A percentile compares a stretch with the other conserved stretches of the same genome.
phyloP scores from a whole-genome alignment of 371 early-diverging fungal genomes.

The Mucor plumbeus region DNA sequence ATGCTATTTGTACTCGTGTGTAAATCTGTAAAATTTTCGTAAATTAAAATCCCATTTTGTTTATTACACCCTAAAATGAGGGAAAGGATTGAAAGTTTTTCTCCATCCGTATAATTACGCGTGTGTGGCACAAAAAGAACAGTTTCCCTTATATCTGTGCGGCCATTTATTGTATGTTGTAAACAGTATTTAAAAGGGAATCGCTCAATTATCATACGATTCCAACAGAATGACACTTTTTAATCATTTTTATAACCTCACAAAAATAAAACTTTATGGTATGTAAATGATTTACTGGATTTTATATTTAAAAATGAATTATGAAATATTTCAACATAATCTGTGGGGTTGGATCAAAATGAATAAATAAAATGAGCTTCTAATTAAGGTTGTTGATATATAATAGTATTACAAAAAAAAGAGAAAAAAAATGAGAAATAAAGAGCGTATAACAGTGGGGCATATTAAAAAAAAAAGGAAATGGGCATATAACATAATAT shows the following conservation, averaged over 20 bases:
- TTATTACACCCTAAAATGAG: neutral
- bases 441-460: neutral
- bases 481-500: constrained; percentile 3
- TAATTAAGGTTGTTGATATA: too few relatives aligned
- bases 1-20: constrained; percentile 1
- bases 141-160: neutral
- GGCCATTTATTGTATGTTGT: neutral
- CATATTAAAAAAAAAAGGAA: neutral
- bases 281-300: neutral
- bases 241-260: neutral
- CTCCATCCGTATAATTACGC: neutral
- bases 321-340: too few relatives aligned
- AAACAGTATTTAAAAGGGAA: neutral
- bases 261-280: neutral
- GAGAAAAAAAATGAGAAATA: neutral
- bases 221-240: neutral
- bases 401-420: neutral
- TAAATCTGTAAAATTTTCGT: neutral
- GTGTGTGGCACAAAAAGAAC: constrained; percentile 5
- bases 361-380: too few relatives aligned
- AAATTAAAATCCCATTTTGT: constrained; percentile 3
- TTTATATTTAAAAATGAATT: too few relatives aligned
- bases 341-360: too few relatives aligned
- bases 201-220: constrained; percentile 1
- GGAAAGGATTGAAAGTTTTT: too few relatives aligned